These are phyloP conservation scores for Exophiala lecanii-corni DNA, from an alignment of 2,329 filamentous ascomycete genomes.

Conservation along the genomic window DNA sequence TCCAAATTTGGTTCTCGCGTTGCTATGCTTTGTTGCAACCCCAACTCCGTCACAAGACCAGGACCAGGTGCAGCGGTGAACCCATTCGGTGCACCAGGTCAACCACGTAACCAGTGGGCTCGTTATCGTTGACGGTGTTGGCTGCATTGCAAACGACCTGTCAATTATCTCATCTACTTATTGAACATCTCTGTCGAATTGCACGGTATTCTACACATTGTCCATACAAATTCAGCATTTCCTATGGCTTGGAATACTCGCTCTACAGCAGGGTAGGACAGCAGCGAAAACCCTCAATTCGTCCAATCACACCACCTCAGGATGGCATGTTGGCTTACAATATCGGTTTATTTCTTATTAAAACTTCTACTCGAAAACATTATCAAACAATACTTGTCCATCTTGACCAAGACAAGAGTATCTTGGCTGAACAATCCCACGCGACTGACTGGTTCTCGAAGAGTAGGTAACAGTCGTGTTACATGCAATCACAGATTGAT, in stretches of 20 bases:
- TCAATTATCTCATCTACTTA: slow-evolving; percentile 24
- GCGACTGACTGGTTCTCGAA: too few relatives aligned
- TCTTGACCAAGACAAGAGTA: too few relatives aligned
- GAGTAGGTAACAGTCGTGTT: too few relatives aligned
- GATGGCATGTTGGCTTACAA: slow-evolving; percentile 20
- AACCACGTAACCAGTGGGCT: slow-evolving; percentile 46
- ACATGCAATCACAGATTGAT: too few relatives aligned
- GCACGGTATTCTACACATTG: slow-evolving; percentile 25
- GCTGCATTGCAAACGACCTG: slow-evolving; percentile 1
- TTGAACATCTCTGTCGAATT: slow-evolving; percentile 24
- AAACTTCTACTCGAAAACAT: too few relatives aligned
- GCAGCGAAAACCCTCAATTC: slow-evolving; percentile 1
- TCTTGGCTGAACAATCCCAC: too few relatives aligned
- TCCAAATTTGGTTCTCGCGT: slow-evolving; percentile 98
- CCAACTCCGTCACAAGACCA: slow-evolving; percentile 79
- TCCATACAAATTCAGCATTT: slow-evolving; percentile 21
- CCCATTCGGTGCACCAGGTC: slow-evolving; percentile 53
- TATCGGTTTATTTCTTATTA: slow-evolving; percentile 9
- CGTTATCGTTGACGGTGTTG: slow-evolving; percentile 54
- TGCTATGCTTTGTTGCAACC: slow-evolving; percentile 98
- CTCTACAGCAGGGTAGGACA: slow-evolving; percentile 14
- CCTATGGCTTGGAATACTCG: slow-evolving; percentile 28
- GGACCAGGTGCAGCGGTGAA: slow-evolving; percentile 70
- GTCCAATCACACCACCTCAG: slow-evolving; percentile 10
- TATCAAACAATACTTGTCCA: too few relatives aligned